Conservation (phyloP, 768 basidiomycete species). For the Mycena floridula region DNA sequence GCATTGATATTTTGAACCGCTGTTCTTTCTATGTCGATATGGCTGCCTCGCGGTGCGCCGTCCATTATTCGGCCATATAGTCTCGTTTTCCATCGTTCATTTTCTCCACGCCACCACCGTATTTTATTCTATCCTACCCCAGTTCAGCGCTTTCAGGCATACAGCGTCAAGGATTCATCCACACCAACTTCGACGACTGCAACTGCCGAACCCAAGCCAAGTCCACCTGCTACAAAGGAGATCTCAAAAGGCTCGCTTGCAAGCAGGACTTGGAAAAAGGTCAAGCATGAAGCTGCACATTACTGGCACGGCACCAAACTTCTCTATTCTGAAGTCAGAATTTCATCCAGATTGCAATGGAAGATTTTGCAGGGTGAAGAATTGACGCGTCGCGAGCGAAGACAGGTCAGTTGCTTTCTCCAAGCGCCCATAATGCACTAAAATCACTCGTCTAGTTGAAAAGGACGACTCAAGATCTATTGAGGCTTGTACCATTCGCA, state of each 20-base stretch:
- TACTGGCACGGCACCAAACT: constrained; percentile 98
- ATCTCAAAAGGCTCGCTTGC: constrained; percentile 35
- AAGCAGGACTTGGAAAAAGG: constrained; percentile 78
- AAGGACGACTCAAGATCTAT: constrained; percentile 88
- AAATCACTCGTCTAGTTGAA: constrained; percentile 70
- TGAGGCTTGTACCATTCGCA: constrained; percentile 91
- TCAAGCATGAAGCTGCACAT: constrained; percentile 93
- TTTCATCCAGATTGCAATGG: constrained; percentile 82
- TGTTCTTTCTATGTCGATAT: constrained; percentile 57
- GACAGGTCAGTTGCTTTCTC: constrained; percentile 77
- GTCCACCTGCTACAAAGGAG: constrained; percentile 44
- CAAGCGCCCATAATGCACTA: too few species aligned
- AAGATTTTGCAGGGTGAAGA: constrained; percentile 89
- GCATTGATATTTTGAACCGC: too few species aligned
- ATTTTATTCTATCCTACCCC: constrained; percentile 10
- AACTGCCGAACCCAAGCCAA: constrained; percentile 37
- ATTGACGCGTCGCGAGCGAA: constrained; percentile 86
- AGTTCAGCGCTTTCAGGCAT: constrained; percentile 7
- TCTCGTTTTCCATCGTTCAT: constrained; percentile 13
- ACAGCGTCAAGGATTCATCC: constrained; percentile 6
- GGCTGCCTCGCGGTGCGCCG: constrained; percentile 56
- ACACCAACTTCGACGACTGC: constrained; percentile 16
- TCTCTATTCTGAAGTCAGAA: constrained; percentile 89
- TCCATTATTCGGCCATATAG: constrained; percentile 31
- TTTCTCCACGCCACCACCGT: constrained; percentile 9